These are phyloP conservation scores for Erodium maritimum DNA, from an alignment of 345 rosid species.

Conservation along the genomic window DNA sequence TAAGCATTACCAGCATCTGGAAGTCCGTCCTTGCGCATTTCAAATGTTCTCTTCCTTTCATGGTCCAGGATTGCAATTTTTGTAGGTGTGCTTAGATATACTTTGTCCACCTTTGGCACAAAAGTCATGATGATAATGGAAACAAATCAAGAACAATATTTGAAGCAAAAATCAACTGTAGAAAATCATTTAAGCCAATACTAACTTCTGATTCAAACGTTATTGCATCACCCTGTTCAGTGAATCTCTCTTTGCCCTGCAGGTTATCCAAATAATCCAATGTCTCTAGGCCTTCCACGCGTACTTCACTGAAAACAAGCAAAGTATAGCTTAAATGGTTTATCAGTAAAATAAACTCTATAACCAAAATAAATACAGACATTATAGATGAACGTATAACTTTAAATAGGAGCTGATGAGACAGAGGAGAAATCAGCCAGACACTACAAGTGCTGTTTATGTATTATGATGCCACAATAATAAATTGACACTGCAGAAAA, in stretches of 20 bases:
- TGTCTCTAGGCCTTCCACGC: conserved; percentile 58
- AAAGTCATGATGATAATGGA: not conserved
- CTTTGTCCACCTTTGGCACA: conserved; percentile 29
- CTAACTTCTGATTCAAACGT: conserved; percentile 52
- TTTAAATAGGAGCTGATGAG: too few relatives aligned
- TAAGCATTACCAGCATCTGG: conserved; percentile 48
- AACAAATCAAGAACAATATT: not conserved
- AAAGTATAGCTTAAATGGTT: conserved; percentile 4
- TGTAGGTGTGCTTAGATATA: conserved; percentile 45
- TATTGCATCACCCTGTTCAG: conserved; percentile 60
- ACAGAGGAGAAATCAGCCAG: too few relatives aligned
- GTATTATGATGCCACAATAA: too few relatives aligned
- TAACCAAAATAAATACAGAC: not conserved
- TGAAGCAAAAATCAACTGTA: not conserved
- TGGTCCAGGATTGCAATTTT: conserved; percentile 55
- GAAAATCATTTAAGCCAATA: conserved; percentile 3
- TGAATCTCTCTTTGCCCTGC: conserved; percentile 37
- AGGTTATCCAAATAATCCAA: conserved; percentile 50
- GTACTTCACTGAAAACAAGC: conserved; percentile 41
- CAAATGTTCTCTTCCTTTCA: conserved; percentile 52
- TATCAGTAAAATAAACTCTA: not conserved
- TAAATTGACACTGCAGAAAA: too few relatives aligned
- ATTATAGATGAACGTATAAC: too few relatives aligned
- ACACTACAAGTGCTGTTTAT: too few relatives aligned
- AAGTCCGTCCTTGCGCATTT: conserved; percentile 49